Conservation (phyloP, 148 eudicot genomes). For the Rhododendron mucronatum region DNA sequence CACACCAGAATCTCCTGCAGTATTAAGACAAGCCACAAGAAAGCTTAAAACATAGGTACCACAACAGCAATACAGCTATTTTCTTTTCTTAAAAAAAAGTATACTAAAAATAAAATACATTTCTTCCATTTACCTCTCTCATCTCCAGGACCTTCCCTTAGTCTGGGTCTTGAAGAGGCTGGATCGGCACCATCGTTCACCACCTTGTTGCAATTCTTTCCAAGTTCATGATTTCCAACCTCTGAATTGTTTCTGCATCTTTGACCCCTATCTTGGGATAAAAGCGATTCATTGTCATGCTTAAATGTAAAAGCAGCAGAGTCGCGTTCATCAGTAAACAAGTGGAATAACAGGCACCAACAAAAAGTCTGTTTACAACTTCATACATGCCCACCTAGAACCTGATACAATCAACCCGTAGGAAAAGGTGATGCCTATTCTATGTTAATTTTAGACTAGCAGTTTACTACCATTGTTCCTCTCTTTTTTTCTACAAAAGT, state of each 20-base stretch:
- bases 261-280: background rate
- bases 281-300: background rate
- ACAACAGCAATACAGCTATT: background rate
- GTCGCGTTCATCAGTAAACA: background rate
- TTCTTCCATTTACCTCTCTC: background rate
- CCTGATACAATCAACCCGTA: background rate
- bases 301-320: background rate
- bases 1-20: slow-evolving; percentile 20
- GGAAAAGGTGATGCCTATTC: background rate
- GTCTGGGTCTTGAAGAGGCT: slow-evolving; percentile 1
- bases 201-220: slow-evolving; percentile 12
- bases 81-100: background rate
- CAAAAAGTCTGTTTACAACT: background rate
- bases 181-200: slow-evolving; percentile 11
- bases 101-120: background rate
- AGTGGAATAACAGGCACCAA: background rate
- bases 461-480: background rate
- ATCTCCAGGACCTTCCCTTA: background rate
- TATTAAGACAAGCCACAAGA: background rate
- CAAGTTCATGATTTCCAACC: slow-evolving; percentile 7
- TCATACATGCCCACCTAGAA: background rate
- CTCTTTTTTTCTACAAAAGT: background rate
- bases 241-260: background rate
- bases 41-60: background rate
- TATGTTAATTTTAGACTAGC: background rate